These are phyloP conservation scores for Colletotrichum theobromicola DNA, from an alignment of 2,329 filamentous ascomycete species.

Conservation along the genomic window DNA sequence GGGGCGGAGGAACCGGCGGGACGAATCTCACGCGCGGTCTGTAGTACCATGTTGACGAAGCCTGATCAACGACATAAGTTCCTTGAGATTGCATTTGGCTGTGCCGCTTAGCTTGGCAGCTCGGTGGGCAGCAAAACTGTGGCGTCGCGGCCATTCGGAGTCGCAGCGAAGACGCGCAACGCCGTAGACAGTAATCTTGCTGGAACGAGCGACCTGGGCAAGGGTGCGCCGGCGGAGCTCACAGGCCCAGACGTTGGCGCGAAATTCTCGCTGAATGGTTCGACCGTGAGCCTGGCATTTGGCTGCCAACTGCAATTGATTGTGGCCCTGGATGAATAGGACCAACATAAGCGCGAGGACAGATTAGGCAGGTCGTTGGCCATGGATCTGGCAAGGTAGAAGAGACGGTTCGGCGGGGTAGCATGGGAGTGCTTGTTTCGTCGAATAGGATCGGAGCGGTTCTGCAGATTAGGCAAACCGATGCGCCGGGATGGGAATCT, in stretches of 20 bases:
- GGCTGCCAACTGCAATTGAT: neutral
- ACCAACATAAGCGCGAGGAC: neutral
- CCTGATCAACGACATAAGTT: neutral
- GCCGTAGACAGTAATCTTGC: neutral
- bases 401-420: neutral
- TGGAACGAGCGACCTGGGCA: neutral
- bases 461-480: neutral
- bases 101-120: neutral
- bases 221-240: neutral
- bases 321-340: neutral
- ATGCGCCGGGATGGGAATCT: neutral
- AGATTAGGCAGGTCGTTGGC: constrained; percentile 1
- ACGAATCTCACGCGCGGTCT: neutral
- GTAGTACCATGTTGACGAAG: neutral
- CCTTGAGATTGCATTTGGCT: neutral
- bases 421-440: neutral
- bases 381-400: neutral
- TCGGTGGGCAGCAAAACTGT: neutral
- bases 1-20: neutral
- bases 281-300: neutral
- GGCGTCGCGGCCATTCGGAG: neutral
- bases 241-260: neutral
- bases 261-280: neutral
- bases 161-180: neutral
- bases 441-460: neutral